Base-by-base conservation (phyloP, 495 filamentous ascomycete genomes). In the Penicillium lividum region DNA sequence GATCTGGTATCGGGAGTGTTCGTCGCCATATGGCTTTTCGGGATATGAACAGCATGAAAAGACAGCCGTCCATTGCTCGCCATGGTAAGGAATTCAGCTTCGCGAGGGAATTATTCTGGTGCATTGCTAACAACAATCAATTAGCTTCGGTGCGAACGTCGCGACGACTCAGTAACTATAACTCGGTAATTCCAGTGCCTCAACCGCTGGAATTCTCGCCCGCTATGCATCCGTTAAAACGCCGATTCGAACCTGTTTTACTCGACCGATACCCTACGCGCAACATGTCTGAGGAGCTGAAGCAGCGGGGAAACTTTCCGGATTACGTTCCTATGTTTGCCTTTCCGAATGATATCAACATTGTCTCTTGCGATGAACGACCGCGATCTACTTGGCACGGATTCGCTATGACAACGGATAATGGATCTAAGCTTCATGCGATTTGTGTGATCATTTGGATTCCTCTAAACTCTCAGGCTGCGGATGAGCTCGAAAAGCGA, bases 271-370 rank as follows among this genome's bases (percentile, higher is more conserved):
- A 98, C 65, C 94, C 94, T 22, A 86, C 90, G 38, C 89, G 90
- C 68, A 82, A 83, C 60, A 88, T 92, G 76, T 68, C 83, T n/a
- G 93, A 97, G 28, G 91, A 96, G 61, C 63, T 85, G 55, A 86
- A 89, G 67, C 83, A 89, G 67, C 86, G 94, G 65, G 92, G 91
- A 44, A 85, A 84, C 52, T 97, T 98, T 69, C 94, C 94, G 4
- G 93, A 98, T 67, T 98, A 97, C 64, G 91, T 98, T 38, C 94
- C 94, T 28, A 98, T 98, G 94, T 98, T 98, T 66, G 92, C 94
- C 22, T 98, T 98, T 66, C 94, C 94, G 29, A 97, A 98, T 71
- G 94, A 98, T 73, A 91, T 98, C 64, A 91, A 91, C 56, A 93
- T 98, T 51, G 90, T 98, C 7, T 97, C 94, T 8, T 91, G 91